phyloP scores from a whole-genome alignment of 345 rosid genomes.

The Camelina hispida region DNA sequence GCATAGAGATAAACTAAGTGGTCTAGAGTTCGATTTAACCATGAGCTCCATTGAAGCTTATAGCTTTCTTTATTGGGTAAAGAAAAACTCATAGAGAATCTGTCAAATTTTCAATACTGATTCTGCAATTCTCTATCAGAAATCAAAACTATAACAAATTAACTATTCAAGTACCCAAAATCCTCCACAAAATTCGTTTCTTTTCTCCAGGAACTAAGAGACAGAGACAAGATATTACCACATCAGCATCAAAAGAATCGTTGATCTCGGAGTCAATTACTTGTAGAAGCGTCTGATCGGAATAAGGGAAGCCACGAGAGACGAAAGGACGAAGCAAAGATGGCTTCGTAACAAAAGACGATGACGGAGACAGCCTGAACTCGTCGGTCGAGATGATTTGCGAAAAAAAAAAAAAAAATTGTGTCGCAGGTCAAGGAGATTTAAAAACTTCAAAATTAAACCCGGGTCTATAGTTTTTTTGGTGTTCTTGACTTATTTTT shows the following conservation, averaged over 20 bases:
- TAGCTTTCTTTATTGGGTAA: not conserved
- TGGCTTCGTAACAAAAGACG: slow-evolving; percentile 32
- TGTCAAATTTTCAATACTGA: not conserved
- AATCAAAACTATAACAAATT: slow-evolving; percentile 8
- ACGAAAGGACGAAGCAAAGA: slow-evolving; percentile 38
- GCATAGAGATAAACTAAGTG: too few relatives aligned
- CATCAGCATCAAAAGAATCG: slow-evolving; percentile 51
- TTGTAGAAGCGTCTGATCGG: slow-evolving; percentile 62
- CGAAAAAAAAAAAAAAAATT: too few relatives aligned
- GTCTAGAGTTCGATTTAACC: too few relatives aligned
- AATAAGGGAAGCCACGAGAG: slow-evolving; percentile 39
- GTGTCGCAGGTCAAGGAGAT: too few relatives aligned
- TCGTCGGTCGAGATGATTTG: slow-evolving; percentile 8
- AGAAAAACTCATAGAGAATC: not conserved
- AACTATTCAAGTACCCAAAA: not conserved
- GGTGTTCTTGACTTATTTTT: too few relatives aligned
- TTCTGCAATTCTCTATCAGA: not conserved
- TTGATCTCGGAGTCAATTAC: slow-evolving; percentile 70
- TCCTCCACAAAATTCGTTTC: too few relatives aligned
- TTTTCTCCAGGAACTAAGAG: not conserved
- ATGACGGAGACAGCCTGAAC: slow-evolving; percentile 36
- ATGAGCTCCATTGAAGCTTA: not conserved
- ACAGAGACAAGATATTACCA: slow-evolving; percentile 26
- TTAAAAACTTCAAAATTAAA: too few relatives aligned
- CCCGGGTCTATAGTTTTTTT: too few relatives aligned